Base-by-base conservation (phyloP, 306 rosid genomes). In the Arachis hypogaea region DNA sequence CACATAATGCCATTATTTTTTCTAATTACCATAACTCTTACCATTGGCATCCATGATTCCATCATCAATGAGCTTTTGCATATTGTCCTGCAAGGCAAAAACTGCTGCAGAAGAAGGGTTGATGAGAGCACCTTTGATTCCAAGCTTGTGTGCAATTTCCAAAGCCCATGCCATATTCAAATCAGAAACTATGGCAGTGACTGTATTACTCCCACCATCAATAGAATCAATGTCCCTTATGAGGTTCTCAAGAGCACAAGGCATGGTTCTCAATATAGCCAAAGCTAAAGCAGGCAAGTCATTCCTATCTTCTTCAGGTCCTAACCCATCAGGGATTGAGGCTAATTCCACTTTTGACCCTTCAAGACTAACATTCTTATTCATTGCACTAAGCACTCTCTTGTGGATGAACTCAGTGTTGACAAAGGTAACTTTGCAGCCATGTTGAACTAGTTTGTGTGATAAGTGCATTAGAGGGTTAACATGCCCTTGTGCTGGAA, bases 251-350 rank as follows among this genome's bases (percentile, higher is more conserved):
- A 86, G 63, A 66, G 54, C 30, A 63, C 42, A 49, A 42, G 76
- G 87, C 80, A 80, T 74, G 59, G 73, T 63, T 3, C 51, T 51
- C 5, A 51, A 66, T 3, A 75, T 57, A 7, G 78, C 69, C 67
- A 42, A 50, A 12, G 38, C 11, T 7, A 80, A 28, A 28, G 33
- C 41, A 1, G 77, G 69, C 3, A 46, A 0, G 40, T 80, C 64
- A 22, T 38, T 77, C 50, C 83, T 77, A 57, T 80, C 87, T 42
- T 73, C 81, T 30, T 70, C 69, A 8, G 83, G 80, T 36, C 42
- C 80, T 59, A 82, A 42, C 0, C 84, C 84, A 73, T 79, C 84
- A 5, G 86, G 69, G 41, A 80, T 44, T 9, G 84, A 75, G 9
- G 72, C 69, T 36, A 78, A 45, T 30, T 63, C 50, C 33, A 83